Base-by-base conservation (phyloP, 2,329 filamentous ascomycete species). In the Knoxdaviesia capensis region DNA sequence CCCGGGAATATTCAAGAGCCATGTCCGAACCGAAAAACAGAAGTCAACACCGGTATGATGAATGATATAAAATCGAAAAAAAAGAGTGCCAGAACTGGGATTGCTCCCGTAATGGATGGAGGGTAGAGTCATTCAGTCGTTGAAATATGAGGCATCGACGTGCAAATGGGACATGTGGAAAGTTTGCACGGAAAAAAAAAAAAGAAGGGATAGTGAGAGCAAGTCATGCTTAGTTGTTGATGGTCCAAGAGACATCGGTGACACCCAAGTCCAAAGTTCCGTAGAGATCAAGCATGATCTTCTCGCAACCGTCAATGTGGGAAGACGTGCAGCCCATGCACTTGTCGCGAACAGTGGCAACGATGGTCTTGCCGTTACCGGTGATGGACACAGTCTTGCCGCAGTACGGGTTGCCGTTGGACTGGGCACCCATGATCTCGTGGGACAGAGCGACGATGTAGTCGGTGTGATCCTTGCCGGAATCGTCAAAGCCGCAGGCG, bases 321-420 rank as follows among this genome's bases (percentile, higher is more conserved):
- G 55, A 48, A 33, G 51, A 41, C 40, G 41, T 52, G 57, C 83
- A 90, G 50, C 77, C 77, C 59, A 71, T 70, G 66, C 83, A 90
- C 63, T 82, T 84, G 64, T 90, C 83, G 41, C 68, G 69, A 46
- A 87, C 71, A 4, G 51, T 68, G 46, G 74, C 81, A 3, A 57
- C 63, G 50, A 63, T 55, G 2, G 65, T 66, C 56, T 70, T 69
- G 56, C 80, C 80, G 40, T 68, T 64, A 54, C 63, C 64, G 36
- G 52, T 61, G 61, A 86, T 73, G 48, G 68, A 75, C 53, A 87
- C 69, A 40, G 61, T 73, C 62, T 74, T 69, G 55, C 74, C 76
- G 59, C 84, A 90, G 56, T 74, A 69, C 39, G 72, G 68, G 65
- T 86, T 82, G 50, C 57, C 62, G 62, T 82, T 84, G 52, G 76